Base-by-base conservation (phyloP, 768 basidiomycete species). In the Lactifluus subvellereus region DNA sequence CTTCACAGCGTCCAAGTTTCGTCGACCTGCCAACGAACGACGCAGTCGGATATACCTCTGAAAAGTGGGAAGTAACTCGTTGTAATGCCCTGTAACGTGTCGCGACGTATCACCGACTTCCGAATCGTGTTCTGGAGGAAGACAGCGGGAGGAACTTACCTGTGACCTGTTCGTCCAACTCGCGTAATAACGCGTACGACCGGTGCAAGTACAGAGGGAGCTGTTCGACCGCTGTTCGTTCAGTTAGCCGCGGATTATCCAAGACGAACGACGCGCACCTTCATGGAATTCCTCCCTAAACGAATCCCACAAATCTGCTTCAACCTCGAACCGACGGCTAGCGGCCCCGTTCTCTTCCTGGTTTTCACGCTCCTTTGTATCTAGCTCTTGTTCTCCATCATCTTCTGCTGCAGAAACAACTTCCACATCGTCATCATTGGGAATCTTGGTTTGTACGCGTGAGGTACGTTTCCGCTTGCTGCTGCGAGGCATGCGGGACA, bases 181-280 rank as follows among this genome's bases (percentile, higher is more conserved):
- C 66, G 43, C 66, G 58, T 22, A 66, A 42, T n/a, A 66, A 53
- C 22, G 66, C 32, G 54, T 57, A 66, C 37, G 62, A 60, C 43
- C 66, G 63, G 50, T 66, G 66, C 48, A 66, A 32, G 38, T 66
- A 66, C 59, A 66, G 52, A n/a, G 66, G 66, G 22, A 66, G 59
- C 59, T 66, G 64, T 51, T 66, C 66, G 18, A 65, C 50, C 49
- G 63, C 66, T 66, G 16, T 54, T 18, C 13, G 47, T 33, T n/a
- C 6, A n/a, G 11, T 48, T 20, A 60, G 49, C 20, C 5, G 18
- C 13, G 54, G 4, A 37, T 30, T 6, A 20, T 45, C 1, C 5
- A 50, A 30, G 33, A 22, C 35, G 8, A 49, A 33, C 9, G 18
- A 38, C 8, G 27, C 54, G 38, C 6, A 60, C 66, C 51, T 56